A percentile compares a stretch with the other conserved stretches of the same genome.
Evolutionary conservation across 768 basidiomycete species (phyloP).

Genomic region (Boletus vinaceobasis): DNA sequence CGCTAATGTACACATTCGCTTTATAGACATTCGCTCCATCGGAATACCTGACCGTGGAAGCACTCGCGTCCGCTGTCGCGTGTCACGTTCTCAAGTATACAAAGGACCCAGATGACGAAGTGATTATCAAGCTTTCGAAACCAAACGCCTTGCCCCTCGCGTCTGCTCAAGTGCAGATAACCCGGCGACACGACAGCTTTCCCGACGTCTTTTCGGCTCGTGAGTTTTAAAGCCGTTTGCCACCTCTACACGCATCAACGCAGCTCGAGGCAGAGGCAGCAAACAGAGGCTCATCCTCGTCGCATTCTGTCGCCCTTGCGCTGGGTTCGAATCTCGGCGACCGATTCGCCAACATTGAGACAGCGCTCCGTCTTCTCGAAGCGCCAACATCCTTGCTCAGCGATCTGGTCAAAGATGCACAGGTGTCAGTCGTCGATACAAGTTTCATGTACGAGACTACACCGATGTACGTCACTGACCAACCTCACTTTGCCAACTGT

Average conservation of each 20-base stretch:
- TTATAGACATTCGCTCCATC: slow-evolving; percentile 47
- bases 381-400: slow-evolving; percentile 34
- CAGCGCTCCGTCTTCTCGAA: slow-evolving; percentile 72
- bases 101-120: slow-evolving; percentile 17
- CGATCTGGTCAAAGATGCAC: slow-evolving; percentile 22
- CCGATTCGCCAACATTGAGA: slow-evolving; percentile 75
- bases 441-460: slow-evolving; percentile 92
- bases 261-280: background rate
- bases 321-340: slow-evolving; percentile 92
- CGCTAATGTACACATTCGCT: background rate
- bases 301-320: slow-evolving; percentile 60
- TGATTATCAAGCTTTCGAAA: slow-evolving; percentile 64
- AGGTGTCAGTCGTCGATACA: slow-evolving; percentile 58
- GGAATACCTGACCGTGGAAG: slow-evolving; percentile 63
- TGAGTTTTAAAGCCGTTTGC: background rate
- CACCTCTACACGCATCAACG: background rate
- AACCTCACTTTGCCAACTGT: slow-evolving; percentile 85
- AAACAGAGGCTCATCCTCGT: background rate
- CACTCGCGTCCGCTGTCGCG: slow-evolving; percentile 59
- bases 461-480: slow-evolving; percentile 95
- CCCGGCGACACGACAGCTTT: slow-evolving; percentile 42
- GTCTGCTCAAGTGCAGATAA: slow-evolving; percentile 62
- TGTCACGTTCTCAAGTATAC: slow-evolving; percentile 39
- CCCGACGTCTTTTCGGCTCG: slow-evolving; percentile 8
- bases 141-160: slow-evolving; percentile 66